A percentile compares a stretch with the other conserved stretches of the same genome.
Evolutionary conservation across 2,329 filamentous ascomycete species (phyloP).

Genomic region (Epichloe gansuensis): DNA sequence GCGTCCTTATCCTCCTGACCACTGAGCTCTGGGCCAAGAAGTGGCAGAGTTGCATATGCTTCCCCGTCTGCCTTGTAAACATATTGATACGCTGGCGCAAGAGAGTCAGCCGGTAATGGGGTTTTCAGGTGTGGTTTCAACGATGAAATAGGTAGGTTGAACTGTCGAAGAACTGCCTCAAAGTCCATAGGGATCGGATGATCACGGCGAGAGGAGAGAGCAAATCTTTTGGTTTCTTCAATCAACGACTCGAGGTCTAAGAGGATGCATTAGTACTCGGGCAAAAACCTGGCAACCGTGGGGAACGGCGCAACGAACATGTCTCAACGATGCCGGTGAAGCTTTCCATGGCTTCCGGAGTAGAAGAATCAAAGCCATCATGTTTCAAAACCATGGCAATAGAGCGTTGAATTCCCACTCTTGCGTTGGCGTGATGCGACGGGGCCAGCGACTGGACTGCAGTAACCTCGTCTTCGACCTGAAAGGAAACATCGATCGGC

Average conservation of each 20-base stretch:
- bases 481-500: background rate
- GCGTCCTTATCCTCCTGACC: conserved; percentile 43
- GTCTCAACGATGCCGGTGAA: conserved; percentile 42
- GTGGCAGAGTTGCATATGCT: conserved; percentile 29
- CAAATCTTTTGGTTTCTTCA: conserved; percentile 32
- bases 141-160: conserved; percentile 37
- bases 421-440: conserved; percentile 21
- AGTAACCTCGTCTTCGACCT: conserved; percentile 8
- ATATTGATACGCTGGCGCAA: conserved; percentile 26
- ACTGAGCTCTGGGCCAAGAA: conserved; percentile 42
- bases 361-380: conserved; percentile 44
- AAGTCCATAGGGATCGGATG: conserved; percentile 45
- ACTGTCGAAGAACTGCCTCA: conserved; percentile 35
- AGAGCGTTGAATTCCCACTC: conserved; percentile 35
- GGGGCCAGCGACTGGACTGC: conserved; percentile 13
- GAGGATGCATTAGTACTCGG: conserved; percentile 9
- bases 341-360: conserved; percentile 44
- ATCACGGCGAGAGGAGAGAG: conserved; percentile 37
- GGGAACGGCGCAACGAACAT: conserved; percentile 29
- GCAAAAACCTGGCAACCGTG: background rate
- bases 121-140: conserved; percentile 44
- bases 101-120: conserved; percentile 30
- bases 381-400: conserved; percentile 43
- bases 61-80: conserved; percentile 25
- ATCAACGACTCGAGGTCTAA: conserved; percentile 38